Evolutionary conservation across 371 early-diverging fungal genomes (phyloP).

Genomic region (Entomophthora muscae): DNA sequence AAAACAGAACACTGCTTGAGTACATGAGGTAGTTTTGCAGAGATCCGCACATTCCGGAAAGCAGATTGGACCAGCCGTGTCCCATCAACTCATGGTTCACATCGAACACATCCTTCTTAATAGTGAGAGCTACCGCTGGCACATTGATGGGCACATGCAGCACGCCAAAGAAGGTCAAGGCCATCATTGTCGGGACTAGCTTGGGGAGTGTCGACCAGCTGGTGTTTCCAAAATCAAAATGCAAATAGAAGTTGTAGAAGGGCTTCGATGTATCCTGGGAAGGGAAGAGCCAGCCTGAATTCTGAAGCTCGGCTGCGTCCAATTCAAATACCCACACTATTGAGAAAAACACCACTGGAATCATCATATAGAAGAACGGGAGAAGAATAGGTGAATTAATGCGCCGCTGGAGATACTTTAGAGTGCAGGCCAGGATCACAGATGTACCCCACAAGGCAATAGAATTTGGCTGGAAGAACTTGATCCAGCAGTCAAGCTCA

Average conservation of each 20-base stretch:
- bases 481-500: not conserved
- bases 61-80: conserved; percentile 76
- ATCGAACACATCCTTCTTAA: conserved; percentile 65
- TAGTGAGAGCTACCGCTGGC: conserved; percentile 82
- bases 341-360: conserved; percentile 64
- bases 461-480: conserved; percentile 8
- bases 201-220: conserved; percentile 52
- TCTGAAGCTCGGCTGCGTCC: conserved; percentile 42
- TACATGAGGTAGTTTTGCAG: conserved; percentile 81
- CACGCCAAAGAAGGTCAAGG: conserved; percentile 85
- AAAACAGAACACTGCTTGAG: conserved; percentile 77
- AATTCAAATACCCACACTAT: conserved; percentile 35
- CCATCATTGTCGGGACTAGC: conserved; percentile 77
- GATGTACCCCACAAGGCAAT: conserved; percentile 12
- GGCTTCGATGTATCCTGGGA: conserved; percentile 49
- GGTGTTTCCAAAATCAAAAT: conserved; percentile 22
- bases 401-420: conserved; percentile 13
- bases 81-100: conserved; percentile 82
- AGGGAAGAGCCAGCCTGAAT: conserved; percentile 72
- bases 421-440: conserved; percentile 7
- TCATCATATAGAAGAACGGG: conserved; percentile 61
- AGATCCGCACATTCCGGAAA: conserved; percentile 57
- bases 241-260: conserved; percentile 73
- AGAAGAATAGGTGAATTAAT: conserved; percentile 57
- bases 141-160: conserved; percentile 90